Conservation (phyloP, 73 alveolate genomes). For the Paramecium biaurelia region DNA sequence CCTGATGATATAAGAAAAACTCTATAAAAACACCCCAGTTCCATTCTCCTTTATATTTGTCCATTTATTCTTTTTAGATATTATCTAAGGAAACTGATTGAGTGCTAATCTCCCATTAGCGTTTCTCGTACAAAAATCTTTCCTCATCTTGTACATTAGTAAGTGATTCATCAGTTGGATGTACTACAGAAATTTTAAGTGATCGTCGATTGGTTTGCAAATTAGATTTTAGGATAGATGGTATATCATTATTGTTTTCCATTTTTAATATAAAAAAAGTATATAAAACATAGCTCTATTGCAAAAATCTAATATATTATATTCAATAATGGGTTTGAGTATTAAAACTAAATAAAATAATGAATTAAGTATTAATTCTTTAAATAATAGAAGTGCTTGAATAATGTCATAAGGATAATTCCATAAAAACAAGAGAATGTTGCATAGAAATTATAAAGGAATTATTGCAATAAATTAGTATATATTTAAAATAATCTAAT, state of each 20-base stretch:
- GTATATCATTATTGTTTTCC: background rate
- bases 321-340: no score
- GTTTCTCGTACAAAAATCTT: background rate
- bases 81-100: background rate
- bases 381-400: background rate
- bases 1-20: slow-evolving; percentile 10
- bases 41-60: slow-evolving; percentile 19
- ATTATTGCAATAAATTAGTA: background rate
- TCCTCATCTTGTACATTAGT: slow-evolving; percentile 31
- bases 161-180: slow-evolving; percentile 5
- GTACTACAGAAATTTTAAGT: background rate
- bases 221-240: background rate
- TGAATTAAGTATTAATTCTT: background rate
- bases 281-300: background rate
- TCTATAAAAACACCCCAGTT: slow-evolving; percentile 7
- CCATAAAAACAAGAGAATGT: background rate
- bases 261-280: background rate
- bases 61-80: background rate
- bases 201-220: background rate
- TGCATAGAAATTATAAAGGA: background rate
- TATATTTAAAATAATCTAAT: background rate
- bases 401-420: background rate
- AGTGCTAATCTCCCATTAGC: background rate
- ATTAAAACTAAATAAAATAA: background rate
- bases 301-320: background rate